Evolutionary conservation across 768 basidiomycete species (phyloP).

Genomic region (Leccinellum rugosiceps): DNA sequence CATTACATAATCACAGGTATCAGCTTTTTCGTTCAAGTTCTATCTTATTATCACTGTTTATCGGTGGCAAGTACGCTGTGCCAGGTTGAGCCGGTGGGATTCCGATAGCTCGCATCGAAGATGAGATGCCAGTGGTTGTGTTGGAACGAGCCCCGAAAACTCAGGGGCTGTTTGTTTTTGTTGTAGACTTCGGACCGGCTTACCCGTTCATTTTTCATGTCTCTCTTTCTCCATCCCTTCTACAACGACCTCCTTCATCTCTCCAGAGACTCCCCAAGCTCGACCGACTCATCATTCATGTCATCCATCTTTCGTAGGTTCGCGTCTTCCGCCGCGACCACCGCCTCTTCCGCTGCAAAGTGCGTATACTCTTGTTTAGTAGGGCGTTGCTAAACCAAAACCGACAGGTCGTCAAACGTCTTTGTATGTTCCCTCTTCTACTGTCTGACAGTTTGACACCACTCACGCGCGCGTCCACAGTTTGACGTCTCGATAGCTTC

Average conservation of each 20-base stretch:
- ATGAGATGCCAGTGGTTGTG: no score
- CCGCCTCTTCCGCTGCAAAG: slow-evolving; percentile 16
- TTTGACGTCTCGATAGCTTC: slow-evolving; percentile 64
- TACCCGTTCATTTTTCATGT: slow-evolving; percentile 5
- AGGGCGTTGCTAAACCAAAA: neutral
- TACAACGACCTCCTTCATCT: slow-evolving; percentile 22
- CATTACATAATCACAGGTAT: neutral
- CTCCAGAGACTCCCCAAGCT: slow-evolving; percentile 7
- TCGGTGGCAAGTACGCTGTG: no score
- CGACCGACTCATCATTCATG: slow-evolving; percentile 35
- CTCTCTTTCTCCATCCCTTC: slow-evolving; percentile 23
- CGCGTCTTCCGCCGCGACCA: slow-evolving; percentile 42
- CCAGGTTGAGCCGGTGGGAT: no score
- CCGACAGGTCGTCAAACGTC: slow-evolving; percentile 19
- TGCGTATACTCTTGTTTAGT: neutral
- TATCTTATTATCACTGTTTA: no score
- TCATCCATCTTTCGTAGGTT: slow-evolving; percentile 51
- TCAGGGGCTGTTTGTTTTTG: neutral
- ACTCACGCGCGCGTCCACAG: slow-evolving; percentile 30
- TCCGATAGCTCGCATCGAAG: no score
- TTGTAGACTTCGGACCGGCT: neutral
- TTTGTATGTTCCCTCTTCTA: slow-evolving; percentile 26
- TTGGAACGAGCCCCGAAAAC: no score
- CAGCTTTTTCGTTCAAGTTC: no score
- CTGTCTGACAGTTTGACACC: neutral